These are phyloP conservation scores for Boletus vinaceobasis DNA, from an alignment of 768 basidiomycete species.

Conservation along the genomic window DNA sequence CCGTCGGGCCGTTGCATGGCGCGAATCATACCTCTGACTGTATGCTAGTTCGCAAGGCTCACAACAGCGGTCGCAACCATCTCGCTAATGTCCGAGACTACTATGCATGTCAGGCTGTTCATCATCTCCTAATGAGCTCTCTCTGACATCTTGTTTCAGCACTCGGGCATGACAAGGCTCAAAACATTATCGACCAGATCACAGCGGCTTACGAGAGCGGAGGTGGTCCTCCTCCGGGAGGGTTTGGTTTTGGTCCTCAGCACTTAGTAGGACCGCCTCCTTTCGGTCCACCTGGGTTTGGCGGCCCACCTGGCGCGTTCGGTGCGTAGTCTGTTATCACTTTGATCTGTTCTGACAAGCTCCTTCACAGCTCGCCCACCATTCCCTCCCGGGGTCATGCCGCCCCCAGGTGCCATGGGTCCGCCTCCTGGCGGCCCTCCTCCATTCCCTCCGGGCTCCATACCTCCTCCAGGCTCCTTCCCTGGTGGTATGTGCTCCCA, in stretches of 20 bases:
- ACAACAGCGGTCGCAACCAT: conserved; percentile 97
- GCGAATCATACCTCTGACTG: conserved; percentile 4
- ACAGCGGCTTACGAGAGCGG: conserved; percentile 88
- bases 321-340: conserved; percentile 9
- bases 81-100: conserved; percentile 95
- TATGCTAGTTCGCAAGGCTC: conserved; percentile 85
- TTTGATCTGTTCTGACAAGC: conserved; percentile 1
- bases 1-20: background rate
- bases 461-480: conserved; percentile 48
- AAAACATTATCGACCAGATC: conserved; percentile 98
- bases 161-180: conserved; percentile 94
- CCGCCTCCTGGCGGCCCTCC: conserved; percentile 60
- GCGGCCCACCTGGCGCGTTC: conserved; percentile 38
- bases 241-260: conserved; percentile 83
- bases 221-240: conserved; percentile 81
- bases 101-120: conserved; percentile 72
- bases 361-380: conserved; percentile 54
- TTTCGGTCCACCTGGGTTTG: conserved; percentile 55
- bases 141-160: conserved; percentile 41
- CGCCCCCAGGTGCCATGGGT: conserved; percentile 46
- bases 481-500: conserved; percentile 41
- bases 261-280: conserved; percentile 60
- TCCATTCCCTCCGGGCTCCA: conserved; percentile 66
- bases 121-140: background rate
- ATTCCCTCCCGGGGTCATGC: conserved; percentile 59